phyloP scores from a whole-genome alignment of 805 yeast species.

The Candida loeiensis region DNA sequence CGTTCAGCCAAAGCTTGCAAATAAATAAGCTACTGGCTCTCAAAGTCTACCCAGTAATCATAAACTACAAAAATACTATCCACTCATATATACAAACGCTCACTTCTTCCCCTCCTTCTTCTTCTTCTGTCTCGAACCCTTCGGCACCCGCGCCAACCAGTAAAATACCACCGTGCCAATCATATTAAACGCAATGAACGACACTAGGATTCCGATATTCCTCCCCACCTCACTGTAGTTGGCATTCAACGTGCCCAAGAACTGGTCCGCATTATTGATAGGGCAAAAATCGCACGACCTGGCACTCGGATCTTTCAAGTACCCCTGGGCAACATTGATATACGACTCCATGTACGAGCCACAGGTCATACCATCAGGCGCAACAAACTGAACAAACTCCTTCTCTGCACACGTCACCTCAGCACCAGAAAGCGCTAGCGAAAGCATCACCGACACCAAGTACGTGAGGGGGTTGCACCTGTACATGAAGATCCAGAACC shows the following conservation, averaged over 20 bases:
- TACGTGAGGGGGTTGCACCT: slow-evolving; percentile 26
- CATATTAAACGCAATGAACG: slow-evolving; percentile 26
- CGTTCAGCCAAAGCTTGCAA: too few relatives aligned
- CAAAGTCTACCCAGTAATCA: too few relatives aligned
- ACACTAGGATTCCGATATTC: slow-evolving; percentile 26
- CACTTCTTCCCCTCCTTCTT: slow-evolving; percentile 3
- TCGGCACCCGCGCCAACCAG: slow-evolving; percentile 42
- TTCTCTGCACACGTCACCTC: slow-evolving; percentile 16
- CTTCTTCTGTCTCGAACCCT: slow-evolving; percentile 23
- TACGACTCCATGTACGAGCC: slow-evolving; percentile 20
- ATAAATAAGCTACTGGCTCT: too few relatives aligned
- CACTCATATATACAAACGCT: neutral
- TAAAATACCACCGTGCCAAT: slow-evolving; percentile 30
- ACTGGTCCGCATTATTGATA: slow-evolving; percentile 54
- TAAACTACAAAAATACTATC: too few relatives aligned
- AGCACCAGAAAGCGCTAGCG: slow-evolving; percentile 18
- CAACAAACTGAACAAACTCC: slow-evolving; percentile 17
- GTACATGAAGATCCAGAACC: slow-evolving; percentile 30
- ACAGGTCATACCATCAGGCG: slow-evolving; percentile 21
- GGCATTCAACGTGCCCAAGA: slow-evolving; percentile 45
- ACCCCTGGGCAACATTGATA: slow-evolving; percentile 22
- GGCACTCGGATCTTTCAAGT: slow-evolving; percentile 38
- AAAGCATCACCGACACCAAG: slow-evolving; percentile 14
- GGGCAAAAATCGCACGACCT: slow-evolving; percentile 65
- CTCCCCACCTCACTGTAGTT: slow-evolving; percentile 29